These are phyloP conservation scores for Boletus subluridellus DNA, from an alignment of 1,284 basidiomycete genomes.

Conservation along the genomic window DNA sequence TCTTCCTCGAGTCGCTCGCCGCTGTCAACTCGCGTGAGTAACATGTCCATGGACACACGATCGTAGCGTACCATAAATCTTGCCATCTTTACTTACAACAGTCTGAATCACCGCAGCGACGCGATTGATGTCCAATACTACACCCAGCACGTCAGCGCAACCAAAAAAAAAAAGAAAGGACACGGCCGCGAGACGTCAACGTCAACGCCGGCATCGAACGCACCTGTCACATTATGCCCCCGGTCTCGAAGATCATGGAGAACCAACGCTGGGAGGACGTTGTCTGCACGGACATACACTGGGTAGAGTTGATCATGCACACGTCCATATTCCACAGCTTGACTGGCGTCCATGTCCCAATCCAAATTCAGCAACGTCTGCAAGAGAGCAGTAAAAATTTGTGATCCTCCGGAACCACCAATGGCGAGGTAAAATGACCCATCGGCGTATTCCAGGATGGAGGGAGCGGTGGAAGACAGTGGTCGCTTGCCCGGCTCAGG, in stretches of 20 bases:
- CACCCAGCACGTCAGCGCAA: slow-evolving; percentile 5
- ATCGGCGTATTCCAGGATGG: slow-evolving; percentile 72
- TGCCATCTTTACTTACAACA: slow-evolving; percentile 54
- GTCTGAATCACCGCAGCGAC: slow-evolving; percentile 72
- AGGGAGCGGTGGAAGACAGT: slow-evolving; percentile 78
- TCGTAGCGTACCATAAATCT: slow-evolving; percentile 53
- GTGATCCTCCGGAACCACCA: slow-evolving; percentile 85
- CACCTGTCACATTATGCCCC: slow-evolving; percentile 75
- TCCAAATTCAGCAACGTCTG: slow-evolving; percentile 82
- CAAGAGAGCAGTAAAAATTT: slow-evolving; percentile 79
- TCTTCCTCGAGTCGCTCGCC: slow-evolving; percentile 81
- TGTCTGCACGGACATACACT: slow-evolving; percentile 58
- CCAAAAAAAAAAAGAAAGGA: neutral
- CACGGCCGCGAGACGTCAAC: neutral
- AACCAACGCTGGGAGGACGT: slow-evolving; percentile 51
- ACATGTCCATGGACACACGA: neutral
- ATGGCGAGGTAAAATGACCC: slow-evolving; percentile 70
- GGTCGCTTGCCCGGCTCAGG: slow-evolving; percentile 85
- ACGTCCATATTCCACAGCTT: slow-evolving; percentile 83
- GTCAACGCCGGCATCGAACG: neutral
- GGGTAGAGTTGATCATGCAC: slow-evolving; percentile 93
- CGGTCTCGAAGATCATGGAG: slow-evolving; percentile 54
- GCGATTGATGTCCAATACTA: slow-evolving; percentile 52
- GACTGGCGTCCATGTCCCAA: slow-evolving; percentile 76
- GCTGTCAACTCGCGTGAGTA: slow-evolving; percentile 41